phyloP scores from a whole-genome alignment of 768 basidiomycete genomes.

The Mycena leptocephala region DNA sequence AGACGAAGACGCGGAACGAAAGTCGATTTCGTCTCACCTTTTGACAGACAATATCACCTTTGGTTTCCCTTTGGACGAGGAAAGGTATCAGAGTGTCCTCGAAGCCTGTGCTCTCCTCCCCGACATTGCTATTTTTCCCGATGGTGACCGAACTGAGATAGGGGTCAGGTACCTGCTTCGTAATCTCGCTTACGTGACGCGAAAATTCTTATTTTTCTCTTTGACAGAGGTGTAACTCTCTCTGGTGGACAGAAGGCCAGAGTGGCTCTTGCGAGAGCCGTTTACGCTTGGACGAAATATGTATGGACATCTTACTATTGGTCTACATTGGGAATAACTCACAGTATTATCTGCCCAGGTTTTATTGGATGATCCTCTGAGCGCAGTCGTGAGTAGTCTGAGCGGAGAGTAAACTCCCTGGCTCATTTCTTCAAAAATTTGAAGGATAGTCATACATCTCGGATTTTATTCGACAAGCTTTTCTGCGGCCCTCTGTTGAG shows the following conservation, averaged over 20 bases:
- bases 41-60: conserved; percentile 81
- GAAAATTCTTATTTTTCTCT: not conserved
- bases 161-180: conserved; percentile 53
- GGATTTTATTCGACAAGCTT: conserved; percentile 75
- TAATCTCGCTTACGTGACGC: no score
- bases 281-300: conserved; percentile 67
- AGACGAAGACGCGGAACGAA: not conserved
- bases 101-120: conserved; percentile 87
- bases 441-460: conserved; percentile 79
- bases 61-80: conserved; percentile 79
- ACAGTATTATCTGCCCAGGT: conserved; percentile 40
- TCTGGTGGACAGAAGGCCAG: conserved; percentile 75
- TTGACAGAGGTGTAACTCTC: conserved; percentile 54
- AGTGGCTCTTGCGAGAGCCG: conserved; percentile 75
- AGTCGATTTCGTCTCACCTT: not conserved
- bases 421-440: not conserved
- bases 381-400: conserved; percentile 63
- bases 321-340: not conserved
- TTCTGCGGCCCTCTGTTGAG: conserved; percentile 78
- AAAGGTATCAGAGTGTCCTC: conserved; percentile 81
- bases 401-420: conserved; percentile 38
- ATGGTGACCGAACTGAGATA: conserved; percentile 79
- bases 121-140: conserved; percentile 88
- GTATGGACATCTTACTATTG: not conserved
- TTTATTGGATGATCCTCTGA: conserved; percentile 73